phyloP scores from a whole-genome alignment of 73 alveolate species.

The Paramecium pentaurelia region DNA sequence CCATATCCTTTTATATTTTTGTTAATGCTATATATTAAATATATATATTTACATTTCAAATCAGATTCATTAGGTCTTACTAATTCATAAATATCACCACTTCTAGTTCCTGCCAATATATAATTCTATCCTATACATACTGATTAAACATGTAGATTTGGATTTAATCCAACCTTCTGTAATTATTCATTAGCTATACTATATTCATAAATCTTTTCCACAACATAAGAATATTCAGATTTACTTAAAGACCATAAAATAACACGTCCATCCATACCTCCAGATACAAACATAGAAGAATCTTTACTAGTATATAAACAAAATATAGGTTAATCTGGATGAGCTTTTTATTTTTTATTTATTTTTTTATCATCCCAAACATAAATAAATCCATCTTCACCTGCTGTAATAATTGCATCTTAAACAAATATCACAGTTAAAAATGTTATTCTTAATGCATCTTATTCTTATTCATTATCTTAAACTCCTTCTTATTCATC shows the following conservation, averaged over 20 bases:
- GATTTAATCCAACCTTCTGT: conserved; percentile 16
- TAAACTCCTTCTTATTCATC: conserved; percentile 41
- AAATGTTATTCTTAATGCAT: conserved; percentile 26
- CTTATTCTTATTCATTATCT: conserved; percentile 40
- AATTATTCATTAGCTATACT: conserved; percentile 26
- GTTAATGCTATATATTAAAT: neutral
- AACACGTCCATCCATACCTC: conserved; percentile 87
- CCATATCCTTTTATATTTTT: conserved; percentile 13
- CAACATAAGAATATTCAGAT: conserved; percentile 51
- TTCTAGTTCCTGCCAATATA: conserved; percentile 78
- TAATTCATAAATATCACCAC: conserved; percentile 77
- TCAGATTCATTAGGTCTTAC: conserved; percentile 60
- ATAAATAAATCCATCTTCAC: conserved; percentile 57
- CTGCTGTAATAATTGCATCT: conserved; percentile 60
- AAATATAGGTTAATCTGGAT: conserved; percentile 72
- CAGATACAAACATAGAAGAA: conserved; percentile 74
- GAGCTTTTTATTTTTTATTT: conserved; percentile 79
- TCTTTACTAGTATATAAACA: conserved; percentile 74
- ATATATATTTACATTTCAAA: neutral
- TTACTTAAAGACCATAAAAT: conserved; percentile 71
- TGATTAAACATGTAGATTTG: conserved; percentile 59
- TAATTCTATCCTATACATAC: conserved; percentile 80
- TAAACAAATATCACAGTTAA: conserved; percentile 49
- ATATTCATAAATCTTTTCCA: conserved; percentile 59
- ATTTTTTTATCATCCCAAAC: conserved; percentile 77